Evolutionary conservation across 345 rosid genomes (phyloP).

Genomic region (Eucalyptus viminalis): DNA sequence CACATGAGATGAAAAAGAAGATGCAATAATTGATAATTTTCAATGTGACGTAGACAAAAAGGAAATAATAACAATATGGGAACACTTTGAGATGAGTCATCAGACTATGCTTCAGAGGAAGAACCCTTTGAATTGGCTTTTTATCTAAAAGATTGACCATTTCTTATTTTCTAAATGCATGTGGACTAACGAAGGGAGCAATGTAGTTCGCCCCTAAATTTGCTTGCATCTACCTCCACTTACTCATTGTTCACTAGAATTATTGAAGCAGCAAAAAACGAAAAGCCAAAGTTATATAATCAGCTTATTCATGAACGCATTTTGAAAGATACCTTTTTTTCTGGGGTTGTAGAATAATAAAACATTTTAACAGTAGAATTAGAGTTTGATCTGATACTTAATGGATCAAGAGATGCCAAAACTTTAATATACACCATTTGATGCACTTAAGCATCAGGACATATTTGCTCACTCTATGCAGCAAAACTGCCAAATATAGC

Average conservation of each 20-base stretch:
- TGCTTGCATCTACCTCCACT: background rate
- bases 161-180: background rate
- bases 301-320: background rate
- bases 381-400: background rate
- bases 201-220: background rate
- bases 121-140: background rate
- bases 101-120: background rate
- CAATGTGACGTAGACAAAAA: background rate
- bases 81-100: background rate
- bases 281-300: background rate
- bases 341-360: background rate
- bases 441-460: background rate
- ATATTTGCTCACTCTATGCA: background rate
- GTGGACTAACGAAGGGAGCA: background rate
- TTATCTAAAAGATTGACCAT: background rate
- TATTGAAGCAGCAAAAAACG: background rate
- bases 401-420: background rate
- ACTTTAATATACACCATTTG: background rate
- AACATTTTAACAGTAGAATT: background rate
- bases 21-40: background rate
- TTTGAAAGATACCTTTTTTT: background rate
- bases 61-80: background rate
- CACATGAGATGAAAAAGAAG: background rate
- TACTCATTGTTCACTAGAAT: background rate
- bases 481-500: background rate